Conservation (phyloP, 352 stramenopile species). For the Globisporangium yorkense region DNA sequence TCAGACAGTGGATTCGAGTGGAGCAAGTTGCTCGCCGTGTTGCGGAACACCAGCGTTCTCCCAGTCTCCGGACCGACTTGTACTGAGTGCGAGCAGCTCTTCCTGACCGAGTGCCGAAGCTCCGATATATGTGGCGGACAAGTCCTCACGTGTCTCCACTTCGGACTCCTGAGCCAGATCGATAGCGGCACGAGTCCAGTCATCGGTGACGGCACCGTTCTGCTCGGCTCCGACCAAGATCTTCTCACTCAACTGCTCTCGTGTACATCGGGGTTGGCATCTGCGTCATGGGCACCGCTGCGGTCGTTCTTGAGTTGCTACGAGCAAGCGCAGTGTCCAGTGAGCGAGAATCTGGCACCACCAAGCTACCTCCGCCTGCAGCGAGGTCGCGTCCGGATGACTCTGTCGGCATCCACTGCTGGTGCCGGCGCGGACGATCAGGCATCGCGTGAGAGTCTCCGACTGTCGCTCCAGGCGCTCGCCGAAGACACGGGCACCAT, state of each 20-base stretch:
- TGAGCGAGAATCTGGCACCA: background rate
- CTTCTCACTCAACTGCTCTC: background rate
- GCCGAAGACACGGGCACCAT: background rate
- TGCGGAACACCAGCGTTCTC: background rate
- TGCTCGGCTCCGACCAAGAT: constrained; percentile 2
- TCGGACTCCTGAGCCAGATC: background rate
- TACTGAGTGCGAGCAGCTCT: constrained; percentile 2
- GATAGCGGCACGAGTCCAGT: background rate
- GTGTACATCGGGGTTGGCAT: background rate
- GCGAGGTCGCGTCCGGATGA: constrained; percentile 1
- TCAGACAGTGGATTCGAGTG: constrained; percentile 3
- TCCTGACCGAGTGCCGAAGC: constrained; percentile 2
- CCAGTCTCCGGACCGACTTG: background rate
- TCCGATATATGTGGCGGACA: background rate
- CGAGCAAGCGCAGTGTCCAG: constrained; percentile 8
- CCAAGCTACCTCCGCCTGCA: constrained; percentile 11
- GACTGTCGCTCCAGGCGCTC: background rate
- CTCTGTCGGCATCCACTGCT: background rate
- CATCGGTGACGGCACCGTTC: background rate
- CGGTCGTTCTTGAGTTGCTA: constrained; percentile 9
- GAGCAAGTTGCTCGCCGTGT: background rate
- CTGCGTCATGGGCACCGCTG: background rate
- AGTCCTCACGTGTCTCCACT: constrained; percentile 3
- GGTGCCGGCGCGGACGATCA: too few relatives aligned
- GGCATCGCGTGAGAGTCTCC: too few relatives aligned